Base-by-base conservation (phyloP, 805 yeast species). In the Helenozyma baotianmanensis region DNA sequence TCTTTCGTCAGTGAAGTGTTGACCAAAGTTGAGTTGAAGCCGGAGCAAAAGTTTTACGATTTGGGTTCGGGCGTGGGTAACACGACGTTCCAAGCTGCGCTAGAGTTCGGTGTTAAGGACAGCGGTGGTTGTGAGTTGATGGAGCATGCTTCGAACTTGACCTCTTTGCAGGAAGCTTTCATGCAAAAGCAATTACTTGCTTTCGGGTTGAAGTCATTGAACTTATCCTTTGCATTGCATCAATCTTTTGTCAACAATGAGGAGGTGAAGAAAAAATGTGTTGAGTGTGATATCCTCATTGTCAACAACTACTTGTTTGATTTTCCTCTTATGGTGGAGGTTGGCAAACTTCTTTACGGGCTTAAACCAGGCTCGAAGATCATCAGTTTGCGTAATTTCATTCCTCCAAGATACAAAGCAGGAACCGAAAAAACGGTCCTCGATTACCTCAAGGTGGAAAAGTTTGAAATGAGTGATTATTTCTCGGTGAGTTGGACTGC, bases 61-160 rank as follows among this genome's bases (percentile, higher is more conserved):
- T 64, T 89, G 15, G 97, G 97, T 0, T 86, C 95, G 0, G 97
- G 97, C 11, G 96, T 89, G 11, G 97, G 96, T 0, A 89, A 89
- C 52, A 86, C 96, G 37, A 81, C 83, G 0, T 70, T 88, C 25
- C 96, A 88, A 54, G 94, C 96, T 0, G 87, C 96, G 0, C 56
- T 89, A 22, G 95, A 88, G 48, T 78, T 75, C 53, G 95, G 96
- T 2, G 82, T 88, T 39, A 68, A 68, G 33, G 45, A 52, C 11
- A 80, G 95, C 55, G 86, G 84, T 50, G 97, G 97, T 1, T 85
- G 90, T 57, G 97, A 89, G 53, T 74, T 89, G 29, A 88, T 88
- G 95, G 74, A 72, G 12, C 80, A 80, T 44, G 95, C 96, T 0
- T 81, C 89, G 9, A 62, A 66, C 6, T 62, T 88, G 30, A 82